Evolutionary conservation across 345 rosid species (phyloP).

Genomic region (Eucalyptus brandiana): DNA sequence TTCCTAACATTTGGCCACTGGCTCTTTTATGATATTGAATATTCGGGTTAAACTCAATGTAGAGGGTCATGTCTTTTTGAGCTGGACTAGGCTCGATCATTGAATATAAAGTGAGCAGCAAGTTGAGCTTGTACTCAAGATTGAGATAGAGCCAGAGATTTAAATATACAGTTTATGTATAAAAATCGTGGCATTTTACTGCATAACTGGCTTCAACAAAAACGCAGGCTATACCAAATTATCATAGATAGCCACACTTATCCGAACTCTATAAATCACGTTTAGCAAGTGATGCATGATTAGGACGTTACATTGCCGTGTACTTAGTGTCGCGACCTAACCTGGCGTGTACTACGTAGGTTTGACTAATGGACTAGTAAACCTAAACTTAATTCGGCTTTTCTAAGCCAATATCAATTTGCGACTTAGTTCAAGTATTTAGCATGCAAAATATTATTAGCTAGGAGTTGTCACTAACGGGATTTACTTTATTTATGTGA

Average conservation of each 20-base stretch:
- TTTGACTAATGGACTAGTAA: no score
- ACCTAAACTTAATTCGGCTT: rapidly evolving
- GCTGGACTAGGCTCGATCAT: neutral
- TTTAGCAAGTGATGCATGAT: neutral
- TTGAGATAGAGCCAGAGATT: neutral
- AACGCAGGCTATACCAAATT: neutral
- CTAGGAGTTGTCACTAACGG: rapidly evolving
- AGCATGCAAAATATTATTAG: no score
- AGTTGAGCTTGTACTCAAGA: neutral
- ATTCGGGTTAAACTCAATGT: neutral
- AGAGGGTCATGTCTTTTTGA: neutral
- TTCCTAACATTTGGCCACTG: neutral
- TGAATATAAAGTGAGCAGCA: neutral
- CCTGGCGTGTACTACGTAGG: no score
- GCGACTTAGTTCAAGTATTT: rapidly evolving
- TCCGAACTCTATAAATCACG: neutral
- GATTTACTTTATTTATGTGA: no score
- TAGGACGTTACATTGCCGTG: neutral
- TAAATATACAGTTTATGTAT: neutral
- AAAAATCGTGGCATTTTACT: neutral
- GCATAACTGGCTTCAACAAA: neutral
- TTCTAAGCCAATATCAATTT: rapidly evolving
- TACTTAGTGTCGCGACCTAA: no score
- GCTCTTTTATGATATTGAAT: neutral
- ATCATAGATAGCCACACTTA: neutral